A percentile compares a stretch with the other conserved stretches of the same genome.
These are phyloP conservation scores for Discostella stelligeroides DNA, from an alignment of 108 stramenopile genomes.

Conservation along the genomic window DNA sequence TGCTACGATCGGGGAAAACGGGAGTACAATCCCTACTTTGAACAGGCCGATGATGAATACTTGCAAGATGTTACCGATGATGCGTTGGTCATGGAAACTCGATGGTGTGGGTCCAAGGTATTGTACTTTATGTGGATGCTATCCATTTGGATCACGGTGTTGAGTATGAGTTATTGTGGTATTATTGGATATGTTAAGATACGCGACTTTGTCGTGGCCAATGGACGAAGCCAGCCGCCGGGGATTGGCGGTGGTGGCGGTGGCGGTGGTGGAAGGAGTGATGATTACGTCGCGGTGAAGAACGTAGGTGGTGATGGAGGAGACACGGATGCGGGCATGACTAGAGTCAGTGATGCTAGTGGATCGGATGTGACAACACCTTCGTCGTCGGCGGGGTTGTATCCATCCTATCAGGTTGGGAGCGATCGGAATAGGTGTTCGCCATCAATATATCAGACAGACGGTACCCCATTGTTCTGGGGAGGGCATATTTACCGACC, in stretches of 20 bases:
- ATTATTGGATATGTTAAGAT: slow-evolving; percentile 90
- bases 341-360: neutral
- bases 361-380: neutral
- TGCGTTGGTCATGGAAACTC: slow-evolving; percentile 59
- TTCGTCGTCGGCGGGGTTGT: slow-evolving; percentile 3
- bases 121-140: slow-evolving; percentile 82
- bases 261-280: slow-evolving; percentile 44
- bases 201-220: slow-evolving; percentile 83
- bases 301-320: slow-evolving; percentile 26
- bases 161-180: slow-evolving; percentile 75
- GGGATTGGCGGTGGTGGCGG: slow-evolving; percentile 24
- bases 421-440: slow-evolving; percentile 14
- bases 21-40: slow-evolving; percentile 41
- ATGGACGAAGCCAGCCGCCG: slow-evolving; percentile 72
- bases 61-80: slow-evolving; percentile 62
- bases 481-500: slow-evolving; percentile 86
- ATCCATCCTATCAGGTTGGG: slow-evolving; percentile 46
- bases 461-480: slow-evolving; percentile 88
- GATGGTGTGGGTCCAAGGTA: slow-evolving; percentile 79
- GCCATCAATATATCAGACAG: slow-evolving; percentile 77
- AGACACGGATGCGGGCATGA: neutral
- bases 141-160: slow-evolving; percentile 74
- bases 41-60: slow-evolving; percentile 42
- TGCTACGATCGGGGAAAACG: slow-evolving; percentile 60
- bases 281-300: slow-evolving; percentile 72